These are phyloP conservation scores for Clitopilus passeckerianus DNA, from an alignment of 768 basidiomycete species.

Conservation along the genomic window DNA sequence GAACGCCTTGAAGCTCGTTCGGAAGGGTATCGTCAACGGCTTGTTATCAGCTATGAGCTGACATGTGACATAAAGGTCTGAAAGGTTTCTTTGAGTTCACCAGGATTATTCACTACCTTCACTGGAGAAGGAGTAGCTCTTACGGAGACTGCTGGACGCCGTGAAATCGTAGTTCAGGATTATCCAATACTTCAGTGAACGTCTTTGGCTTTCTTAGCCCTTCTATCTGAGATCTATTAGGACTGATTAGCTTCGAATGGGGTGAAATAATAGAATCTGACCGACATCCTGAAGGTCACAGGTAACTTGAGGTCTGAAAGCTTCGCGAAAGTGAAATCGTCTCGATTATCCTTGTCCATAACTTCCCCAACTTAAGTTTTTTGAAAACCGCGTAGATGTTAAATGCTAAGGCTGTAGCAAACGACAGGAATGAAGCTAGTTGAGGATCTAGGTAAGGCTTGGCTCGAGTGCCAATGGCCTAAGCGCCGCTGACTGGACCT, in stretches of 20 bases:
- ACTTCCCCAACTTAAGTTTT: background rate
- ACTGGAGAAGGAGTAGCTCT: background rate
- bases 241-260: background rate
- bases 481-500: too few relatives aligned
- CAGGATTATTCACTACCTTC: background rate
- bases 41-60: slow-evolving; percentile 93
- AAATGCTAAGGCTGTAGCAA: background rate
- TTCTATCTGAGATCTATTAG: slow-evolving; percentile 74
- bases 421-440: background rate
- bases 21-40: slow-evolving; percentile 85
- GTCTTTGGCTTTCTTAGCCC: slow-evolving; percentile 68
- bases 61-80: slow-evolving; percentile 92
- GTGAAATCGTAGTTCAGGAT: slow-evolving; percentile 77
- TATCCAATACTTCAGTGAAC: slow-evolving; percentile 77
- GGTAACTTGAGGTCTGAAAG: slow-evolving; percentile 85
- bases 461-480: too few relatives aligned
- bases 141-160: slow-evolving; percentile 58
- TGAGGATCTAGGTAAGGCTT: too few relatives aligned
- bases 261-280: background rate
- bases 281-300: slow-evolving; percentile 81
- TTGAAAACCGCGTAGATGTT: background rate
- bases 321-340: slow-evolving; percentile 92
- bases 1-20: slow-evolving; percentile 91
- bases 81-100: slow-evolving; percentile 56
- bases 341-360: slow-evolving; percentile 60